phyloP scores from a whole-genome alignment of 495 filamentous ascomycete species.

The Xylaria sp. region DNA sequence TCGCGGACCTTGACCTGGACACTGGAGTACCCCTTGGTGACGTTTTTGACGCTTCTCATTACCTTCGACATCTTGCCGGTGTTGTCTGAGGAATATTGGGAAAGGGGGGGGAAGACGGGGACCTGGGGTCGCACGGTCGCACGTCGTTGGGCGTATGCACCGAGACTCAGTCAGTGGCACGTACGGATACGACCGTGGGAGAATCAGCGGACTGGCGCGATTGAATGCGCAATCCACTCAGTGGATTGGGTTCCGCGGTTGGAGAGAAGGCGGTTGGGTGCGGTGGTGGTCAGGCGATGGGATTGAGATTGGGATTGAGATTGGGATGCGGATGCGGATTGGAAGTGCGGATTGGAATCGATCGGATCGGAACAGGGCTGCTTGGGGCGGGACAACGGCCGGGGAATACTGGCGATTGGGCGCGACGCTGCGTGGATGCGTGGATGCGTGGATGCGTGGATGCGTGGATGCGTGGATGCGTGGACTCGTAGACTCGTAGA shows the following conservation, averaged over 20 bases:
- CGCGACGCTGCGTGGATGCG: slow-evolving; percentile 1
- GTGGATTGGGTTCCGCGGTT: slow-evolving; percentile 13
- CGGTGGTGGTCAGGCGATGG: slow-evolving; percentile 20
- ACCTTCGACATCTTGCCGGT: slow-evolving; percentile 86
- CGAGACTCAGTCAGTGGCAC: neutral
- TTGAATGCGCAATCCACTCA: slow-evolving; percentile 23
- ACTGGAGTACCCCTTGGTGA: slow-evolving; percentile 97
- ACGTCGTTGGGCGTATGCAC: slow-evolving; percentile 13
- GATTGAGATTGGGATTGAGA: too few relatives aligned
- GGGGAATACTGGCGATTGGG: neutral
- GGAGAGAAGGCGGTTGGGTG: slow-evolving; percentile 20
- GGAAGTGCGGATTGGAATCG: slow-evolving; percentile 6
- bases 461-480: too few relatives aligned
- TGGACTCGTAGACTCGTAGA: too few relatives aligned
- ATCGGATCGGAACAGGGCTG: neutral
- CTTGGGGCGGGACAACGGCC: neutral
- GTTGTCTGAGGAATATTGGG: slow-evolving; percentile 26
- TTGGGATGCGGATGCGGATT: too few relatives aligned
- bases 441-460: too few relatives aligned
- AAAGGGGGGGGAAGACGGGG: slow-evolving; percentile 9
- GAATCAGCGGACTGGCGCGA: slow-evolving; percentile 15
- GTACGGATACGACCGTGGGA: neutral
- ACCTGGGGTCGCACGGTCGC: slow-evolving; percentile 16
- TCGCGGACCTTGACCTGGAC: slow-evolving; percentile 99
- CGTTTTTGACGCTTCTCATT: slow-evolving; percentile 98